These are phyloP conservation scores for Hagleromyces aurorensis DNA, from an alignment of 805 yeast genomes.

Conservation along the genomic window DNA sequence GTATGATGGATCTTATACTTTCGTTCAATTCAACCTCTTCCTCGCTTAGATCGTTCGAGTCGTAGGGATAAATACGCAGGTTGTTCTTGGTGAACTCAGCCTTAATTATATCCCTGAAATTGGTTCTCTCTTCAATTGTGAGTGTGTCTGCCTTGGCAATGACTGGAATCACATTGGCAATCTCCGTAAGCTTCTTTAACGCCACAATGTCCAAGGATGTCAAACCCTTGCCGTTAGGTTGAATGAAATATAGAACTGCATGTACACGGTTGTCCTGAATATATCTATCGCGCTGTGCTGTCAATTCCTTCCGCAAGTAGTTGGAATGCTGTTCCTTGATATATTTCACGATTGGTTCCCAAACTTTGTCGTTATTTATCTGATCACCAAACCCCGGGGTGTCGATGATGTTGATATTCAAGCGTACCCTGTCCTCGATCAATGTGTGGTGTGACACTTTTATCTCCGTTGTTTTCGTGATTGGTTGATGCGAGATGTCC, in stretches of 20 bases:
- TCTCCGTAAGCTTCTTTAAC: slow-evolving; percentile 75
- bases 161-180: slow-evolving; percentile 89
- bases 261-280: slow-evolving; percentile 89
- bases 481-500: slow-evolving; percentile 55
- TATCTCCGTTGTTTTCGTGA: slow-evolving; percentile 82
- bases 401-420: slow-evolving; percentile 83
- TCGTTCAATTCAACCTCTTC: slow-evolving; percentile 68
- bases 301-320: slow-evolving; percentile 85
- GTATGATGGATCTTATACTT: slow-evolving; percentile 69
- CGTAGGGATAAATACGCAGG: slow-evolving; percentile 79
- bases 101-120: slow-evolving; percentile 70
- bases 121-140: slow-evolving; percentile 75
- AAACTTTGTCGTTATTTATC: slow-evolving; percentile 87
- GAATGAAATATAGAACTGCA: slow-evolving; percentile 83
- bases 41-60: slow-evolving; percentile 49
- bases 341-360: slow-evolving; percentile 94
- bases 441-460: slow-evolving; percentile 60
- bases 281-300: slow-evolving; percentile 81
- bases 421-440: slow-evolving; percentile 78
- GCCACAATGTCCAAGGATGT: slow-evolving; percentile 76
- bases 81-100: slow-evolving; percentile 65
- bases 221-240: slow-evolving; percentile 84
- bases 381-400: slow-evolving; percentile 99
- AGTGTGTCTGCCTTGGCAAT: slow-evolving; percentile 91
- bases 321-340: slow-evolving; percentile 92